Conservation (phyloP, 108 stramenopile species). For the Epithemia pelagica region DNA sequence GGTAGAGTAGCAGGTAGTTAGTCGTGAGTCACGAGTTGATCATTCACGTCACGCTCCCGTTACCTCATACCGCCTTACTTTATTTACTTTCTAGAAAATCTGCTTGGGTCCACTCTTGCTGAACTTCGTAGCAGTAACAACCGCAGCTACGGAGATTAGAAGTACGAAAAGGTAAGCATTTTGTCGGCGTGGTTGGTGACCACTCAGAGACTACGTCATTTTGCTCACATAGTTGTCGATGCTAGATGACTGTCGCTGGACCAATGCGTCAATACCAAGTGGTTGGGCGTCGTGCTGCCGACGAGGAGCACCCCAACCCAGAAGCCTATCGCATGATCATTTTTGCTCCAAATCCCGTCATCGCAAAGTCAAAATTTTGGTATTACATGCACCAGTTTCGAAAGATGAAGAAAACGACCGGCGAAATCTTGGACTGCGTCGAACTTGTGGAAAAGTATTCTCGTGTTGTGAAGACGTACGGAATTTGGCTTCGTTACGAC, state of each 20-base stretch:
- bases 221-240: too few species aligned
- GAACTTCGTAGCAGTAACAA: too few species aligned
- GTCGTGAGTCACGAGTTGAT: too few species aligned
- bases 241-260: constrained; percentile 87
- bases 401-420: constrained; percentile 99
- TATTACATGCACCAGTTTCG: constrained; percentile 99
- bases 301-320: constrained; percentile 95
- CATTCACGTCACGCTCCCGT: too few species aligned
- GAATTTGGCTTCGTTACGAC: constrained; percentile 98
- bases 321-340: constrained; percentile 99
- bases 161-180: too few species aligned
- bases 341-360: constrained; percentile 94
- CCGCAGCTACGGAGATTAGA: too few species aligned
- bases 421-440: constrained; percentile 96
- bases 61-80: too few species aligned
- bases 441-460: constrained; percentile 96
- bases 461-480: constrained; percentile 98
- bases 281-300: constrained; percentile 97
- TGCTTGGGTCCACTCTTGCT: too few species aligned
- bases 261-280: constrained; percentile 97
- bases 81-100: too few species aligned
- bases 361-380: constrained; percentile 99
- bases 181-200: too few species aligned
- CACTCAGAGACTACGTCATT: too few species aligned
- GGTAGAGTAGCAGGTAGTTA: too few species aligned